phyloP scores from a whole-genome alignment of 495 filamentous ascomycete species.

The Gamarada debralockiae region DNA sequence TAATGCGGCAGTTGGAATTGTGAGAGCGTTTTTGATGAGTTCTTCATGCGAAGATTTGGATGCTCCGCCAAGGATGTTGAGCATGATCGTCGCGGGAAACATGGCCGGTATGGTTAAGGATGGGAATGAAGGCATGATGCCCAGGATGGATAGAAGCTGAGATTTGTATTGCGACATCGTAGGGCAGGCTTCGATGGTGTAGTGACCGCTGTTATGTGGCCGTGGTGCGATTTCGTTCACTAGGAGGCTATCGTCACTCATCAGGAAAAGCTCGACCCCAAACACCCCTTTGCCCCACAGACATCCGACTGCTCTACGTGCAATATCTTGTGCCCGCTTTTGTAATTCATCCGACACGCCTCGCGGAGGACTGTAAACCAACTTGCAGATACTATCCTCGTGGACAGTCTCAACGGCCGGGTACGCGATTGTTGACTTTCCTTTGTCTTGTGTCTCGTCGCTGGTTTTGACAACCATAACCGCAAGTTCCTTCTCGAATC shows the following conservation, averaged over 20 bases:
- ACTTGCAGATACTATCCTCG: constrained; percentile 92
- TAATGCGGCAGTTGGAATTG: constrained; percentile 56
- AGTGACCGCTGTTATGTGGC: constrained; percentile 95
- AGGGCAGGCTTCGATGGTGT: constrained; percentile 90
- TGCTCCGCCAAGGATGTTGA: constrained; percentile 89
- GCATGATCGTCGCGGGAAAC: constrained; percentile 73
- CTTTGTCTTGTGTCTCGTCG: constrained; percentile 51
- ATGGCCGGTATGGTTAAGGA: constrained; percentile 56
- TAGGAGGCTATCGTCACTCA: constrained; percentile 54
- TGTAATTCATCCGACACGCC: constrained; percentile 57
- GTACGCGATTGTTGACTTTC: constrained; percentile 58
- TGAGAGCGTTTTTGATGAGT: constrained; percentile 61
- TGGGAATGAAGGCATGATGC: constrained; percentile 57
- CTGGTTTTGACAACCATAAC: constrained; percentile 95
- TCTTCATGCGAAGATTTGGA: constrained; percentile 63
- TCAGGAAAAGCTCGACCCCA: constrained; percentile 93
- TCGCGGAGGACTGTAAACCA: constrained; percentile 83
- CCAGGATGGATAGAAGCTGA: constrained; percentile 83
- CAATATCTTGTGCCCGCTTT: constrained; percentile 68
- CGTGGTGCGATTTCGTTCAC: constrained; percentile 95
- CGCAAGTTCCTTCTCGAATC: constrained; percentile 82
- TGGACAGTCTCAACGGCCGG: constrained; percentile 93
- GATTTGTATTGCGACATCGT: constrained; percentile 86
- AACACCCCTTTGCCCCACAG: constrained; percentile 91
- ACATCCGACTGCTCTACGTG: constrained; percentile 69